A percentile compares a stretch with the other conserved stretches of the same genome.
phyloP scores from a whole-genome alignment of 805 yeast genomes.

The Schwanniomyces vanrijiae region DNA sequence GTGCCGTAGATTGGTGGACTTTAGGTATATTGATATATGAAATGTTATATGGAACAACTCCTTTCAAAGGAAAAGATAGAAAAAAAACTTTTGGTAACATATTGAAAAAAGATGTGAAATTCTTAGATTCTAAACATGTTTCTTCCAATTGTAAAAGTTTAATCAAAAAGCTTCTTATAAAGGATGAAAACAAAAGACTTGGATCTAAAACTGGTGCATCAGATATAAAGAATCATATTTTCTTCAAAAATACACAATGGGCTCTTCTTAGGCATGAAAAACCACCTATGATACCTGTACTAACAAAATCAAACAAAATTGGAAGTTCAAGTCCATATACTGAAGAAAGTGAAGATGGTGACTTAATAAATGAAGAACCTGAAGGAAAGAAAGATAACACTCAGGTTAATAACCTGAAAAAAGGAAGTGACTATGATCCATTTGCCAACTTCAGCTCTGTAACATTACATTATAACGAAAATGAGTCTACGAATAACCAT shows the following conservation, averaged over 20 bases:
- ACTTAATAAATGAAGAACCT: background rate
- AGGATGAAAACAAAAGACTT: slow-evolving; percentile 83
- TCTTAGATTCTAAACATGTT: slow-evolving; percentile 66
- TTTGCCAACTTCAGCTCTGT: slow-evolving; percentile 84
- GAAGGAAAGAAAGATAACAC: slow-evolving; percentile 10
- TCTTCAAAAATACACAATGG: slow-evolving; percentile 93
- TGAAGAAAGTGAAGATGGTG: slow-evolving; percentile 12
- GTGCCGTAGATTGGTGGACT: slow-evolving; percentile 99
- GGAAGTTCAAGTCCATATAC: slow-evolving; percentile 11
- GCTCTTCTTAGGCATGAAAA: slow-evolving; percentile 87
- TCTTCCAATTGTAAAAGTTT: slow-evolving; percentile 77
- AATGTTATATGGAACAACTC: slow-evolving; percentile 94
- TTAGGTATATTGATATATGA: slow-evolving; percentile 90
- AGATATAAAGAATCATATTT: slow-evolving; percentile 87
- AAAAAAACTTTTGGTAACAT: slow-evolving; percentile 88
- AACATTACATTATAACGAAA: slow-evolving; percentile 75
- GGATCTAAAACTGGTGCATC: slow-evolving; percentile 96
- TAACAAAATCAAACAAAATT: slow-evolving; percentile 36
- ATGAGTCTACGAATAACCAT: slow-evolving; percentile 35
- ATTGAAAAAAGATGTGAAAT: slow-evolving; percentile 77
- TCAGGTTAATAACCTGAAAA: slow-evolving; percentile 11
- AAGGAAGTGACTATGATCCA: slow-evolving; percentile 57
- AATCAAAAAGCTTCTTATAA: slow-evolving; percentile 77
- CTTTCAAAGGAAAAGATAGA: slow-evolving; percentile 89
- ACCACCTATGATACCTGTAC: slow-evolving; percentile 94